Evolutionary conservation across 208 protist genomes (phyloP).

Genomic region (Zelonia costaricensis): DNA sequence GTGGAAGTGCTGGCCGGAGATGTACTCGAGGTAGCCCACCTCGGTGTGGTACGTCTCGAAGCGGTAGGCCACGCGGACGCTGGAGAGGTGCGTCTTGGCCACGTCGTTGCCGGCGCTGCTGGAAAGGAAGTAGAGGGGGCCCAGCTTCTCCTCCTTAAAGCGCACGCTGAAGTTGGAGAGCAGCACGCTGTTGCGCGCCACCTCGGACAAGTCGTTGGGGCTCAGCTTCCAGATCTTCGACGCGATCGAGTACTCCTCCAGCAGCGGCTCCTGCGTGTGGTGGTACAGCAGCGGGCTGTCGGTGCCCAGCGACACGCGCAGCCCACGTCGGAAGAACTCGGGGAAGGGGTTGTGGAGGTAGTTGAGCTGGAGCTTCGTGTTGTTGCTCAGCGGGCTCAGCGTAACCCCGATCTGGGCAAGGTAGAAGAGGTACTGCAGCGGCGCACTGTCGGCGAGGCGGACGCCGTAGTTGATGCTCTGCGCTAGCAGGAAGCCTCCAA

Average conservation of each 20-base stretch:
- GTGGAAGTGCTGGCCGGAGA: slow-evolving; percentile 75
- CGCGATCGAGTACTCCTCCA: slow-evolving; percentile 94
- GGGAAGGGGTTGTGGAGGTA: slow-evolving; percentile 97
- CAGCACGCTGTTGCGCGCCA: slow-evolving; percentile 90
- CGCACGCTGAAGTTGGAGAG: slow-evolving; percentile 79
- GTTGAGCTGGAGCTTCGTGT: slow-evolving; percentile 96
- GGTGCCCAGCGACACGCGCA: slow-evolving; percentile 98
- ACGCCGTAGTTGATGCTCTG: slow-evolving; percentile 98
- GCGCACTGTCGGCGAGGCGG: slow-evolving; percentile 86
- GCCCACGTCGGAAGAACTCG: slow-evolving; percentile 93
- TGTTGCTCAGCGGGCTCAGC: slow-evolving; percentile 98
- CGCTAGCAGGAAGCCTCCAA: slow-evolving; percentile 93
- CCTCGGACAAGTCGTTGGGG: slow-evolving; percentile 92
- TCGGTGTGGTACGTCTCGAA: slow-evolving; percentile 93
- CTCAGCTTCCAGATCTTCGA: slow-evolving; percentile 93
- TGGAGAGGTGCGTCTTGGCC: slow-evolving; percentile 78
- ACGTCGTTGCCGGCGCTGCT: slow-evolving; percentile 89
- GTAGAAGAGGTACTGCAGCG: slow-evolving; percentile 99
- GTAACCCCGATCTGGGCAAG: slow-evolving; percentile 97
- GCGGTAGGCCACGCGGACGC: slow-evolving; percentile 88
- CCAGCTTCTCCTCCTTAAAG: slow-evolving; percentile 88
- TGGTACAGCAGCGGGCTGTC: slow-evolving; percentile 97
- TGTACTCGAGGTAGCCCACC: slow-evolving; percentile 81
- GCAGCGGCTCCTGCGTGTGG: slow-evolving; percentile 94
- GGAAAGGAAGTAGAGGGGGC: slow-evolving; percentile 85